A percentile compares a stretch with the other conserved stretches of the same genome.
Evolutionary conservation across 805 yeast species (phyloP).

Genomic region (Cyberlindnera lachancei): DNA sequence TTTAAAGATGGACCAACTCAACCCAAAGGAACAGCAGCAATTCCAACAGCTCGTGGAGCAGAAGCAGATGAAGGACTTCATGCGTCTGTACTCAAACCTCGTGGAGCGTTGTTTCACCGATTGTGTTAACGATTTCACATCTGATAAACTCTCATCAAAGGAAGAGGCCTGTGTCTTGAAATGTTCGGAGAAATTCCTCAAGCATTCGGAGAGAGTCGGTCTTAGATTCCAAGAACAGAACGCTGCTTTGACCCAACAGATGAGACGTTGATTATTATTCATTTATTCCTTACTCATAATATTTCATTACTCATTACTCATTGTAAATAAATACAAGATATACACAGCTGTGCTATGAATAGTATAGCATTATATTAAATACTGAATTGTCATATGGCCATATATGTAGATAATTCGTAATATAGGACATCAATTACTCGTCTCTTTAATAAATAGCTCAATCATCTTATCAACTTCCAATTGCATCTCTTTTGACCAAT

Average conservation of each 20-base stretch:
- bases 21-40: slow-evolving; percentile 93
- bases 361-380: no score
- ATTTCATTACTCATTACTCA: no score
- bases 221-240: slow-evolving; percentile 98
- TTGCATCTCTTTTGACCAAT: slow-evolving; percentile 65
- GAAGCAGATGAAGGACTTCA: slow-evolving; percentile 98
- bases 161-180: slow-evolving; percentile 82
- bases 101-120: slow-evolving; percentile 96
- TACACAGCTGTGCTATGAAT: no score
- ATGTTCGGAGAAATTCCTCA: slow-evolving; percentile 96
- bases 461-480: slow-evolving; percentile 52
- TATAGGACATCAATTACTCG: no score
- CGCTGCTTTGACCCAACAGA: slow-evolving; percentile 67
- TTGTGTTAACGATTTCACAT: slow-evolving; percentile 97
- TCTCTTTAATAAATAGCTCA: slow-evolving; percentile 42
- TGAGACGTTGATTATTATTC: slow-evolving; percentile 38
- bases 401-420: background rate
- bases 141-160: slow-evolving; percentile 74
- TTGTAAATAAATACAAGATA: no score
- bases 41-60: slow-evolving; percentile 93
- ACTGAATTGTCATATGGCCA: background rate
- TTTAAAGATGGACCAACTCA: slow-evolving; percentile 80
- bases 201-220: slow-evolving; percentile 97
- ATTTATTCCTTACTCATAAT: no score
- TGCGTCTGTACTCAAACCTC: slow-evolving; percentile 90